Conservation (phyloP, 2,329 filamentous ascomycete species). For the Alternaria metachromatica region DNA sequence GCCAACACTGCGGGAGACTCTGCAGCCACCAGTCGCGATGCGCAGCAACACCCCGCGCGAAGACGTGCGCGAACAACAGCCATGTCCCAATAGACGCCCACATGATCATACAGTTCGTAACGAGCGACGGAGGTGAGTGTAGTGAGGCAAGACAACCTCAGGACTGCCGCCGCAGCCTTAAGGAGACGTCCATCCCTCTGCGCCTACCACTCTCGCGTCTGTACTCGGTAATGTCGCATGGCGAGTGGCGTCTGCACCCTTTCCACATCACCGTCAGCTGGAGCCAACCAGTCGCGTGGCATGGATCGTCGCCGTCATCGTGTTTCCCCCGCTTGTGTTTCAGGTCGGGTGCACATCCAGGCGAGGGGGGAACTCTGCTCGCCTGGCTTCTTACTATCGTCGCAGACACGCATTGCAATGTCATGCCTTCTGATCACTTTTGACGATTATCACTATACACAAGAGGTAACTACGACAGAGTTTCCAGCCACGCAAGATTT, state of each 20-base stretch:
- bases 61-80: constrained; percentile 6
- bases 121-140: background rate
- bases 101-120: background rate
- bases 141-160: background rate
- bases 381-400: background rate
- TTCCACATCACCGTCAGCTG: background rate
- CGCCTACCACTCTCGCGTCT: background rate
- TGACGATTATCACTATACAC: background rate
- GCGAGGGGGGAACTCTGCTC: background rate
- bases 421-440: background rate
- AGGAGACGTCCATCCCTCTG: background rate
- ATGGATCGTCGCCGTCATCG: constrained; percentile 6
- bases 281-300: constrained; percentile 6
- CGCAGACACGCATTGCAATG: background rate
- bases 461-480: no score
- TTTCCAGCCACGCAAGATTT: no score
- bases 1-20: constrained; percentile 29
- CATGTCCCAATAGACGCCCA: background rate
- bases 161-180: background rate
- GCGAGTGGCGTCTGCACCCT: constrained; percentile 2
- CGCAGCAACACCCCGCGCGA: constrained; percentile 2
- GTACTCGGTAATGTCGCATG: background rate
- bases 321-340: constrained; percentile 15
- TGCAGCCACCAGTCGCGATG: constrained; percentile 27
- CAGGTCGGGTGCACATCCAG: background rate